Evolutionary conservation across 768 basidiomycete genomes (phyloP).

Genomic region (Boletus pseudo-olivaceus): DNA sequence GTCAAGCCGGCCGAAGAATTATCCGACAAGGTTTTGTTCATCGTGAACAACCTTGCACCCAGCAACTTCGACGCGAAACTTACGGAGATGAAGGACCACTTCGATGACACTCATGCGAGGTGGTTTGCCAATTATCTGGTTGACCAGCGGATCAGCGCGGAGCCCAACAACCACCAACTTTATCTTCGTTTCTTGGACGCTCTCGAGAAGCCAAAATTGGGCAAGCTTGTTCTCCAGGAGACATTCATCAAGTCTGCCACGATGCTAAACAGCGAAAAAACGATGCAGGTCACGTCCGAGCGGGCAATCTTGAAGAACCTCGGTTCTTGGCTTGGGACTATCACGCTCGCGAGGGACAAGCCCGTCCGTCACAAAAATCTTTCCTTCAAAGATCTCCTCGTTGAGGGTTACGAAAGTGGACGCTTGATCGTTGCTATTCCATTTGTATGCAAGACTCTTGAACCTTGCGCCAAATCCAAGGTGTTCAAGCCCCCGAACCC

Average conservation of each 20-base stretch:
- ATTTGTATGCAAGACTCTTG: conserved; percentile 96
- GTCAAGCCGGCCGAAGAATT: conserved; percentile 77
- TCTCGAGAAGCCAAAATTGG: conserved; percentile 62
- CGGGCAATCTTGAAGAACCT: conserved; percentile 89
- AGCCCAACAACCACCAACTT: conserved; percentile 94
- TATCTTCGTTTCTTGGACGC: conserved; percentile 93
- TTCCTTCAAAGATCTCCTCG: conserved; percentile 94
- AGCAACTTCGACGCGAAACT: conserved; percentile 90
- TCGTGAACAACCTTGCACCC: conserved; percentile 95
- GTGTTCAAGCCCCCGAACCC: conserved; percentile 97
- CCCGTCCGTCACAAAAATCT: conserved; percentile 93
- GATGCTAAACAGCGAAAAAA: conserved; percentile 89
- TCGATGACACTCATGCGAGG: conserved; percentile 77
- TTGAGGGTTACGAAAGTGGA: conserved; percentile 92
- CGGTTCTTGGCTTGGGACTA: conserved; percentile 89
- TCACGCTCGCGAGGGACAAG: conserved; percentile 88
- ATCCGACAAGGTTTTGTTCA: conserved; percentile 94
- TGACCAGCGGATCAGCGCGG: conserved; percentile 90
- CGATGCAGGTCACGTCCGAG: conserved; percentile 81
- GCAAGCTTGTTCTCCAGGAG: conserved; percentile 86
- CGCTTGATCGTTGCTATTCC: conserved; percentile 93
- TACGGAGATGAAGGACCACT: conserved; percentile 78
- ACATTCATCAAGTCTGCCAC: conserved; percentile 83
- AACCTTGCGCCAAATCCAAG: conserved; percentile 82
- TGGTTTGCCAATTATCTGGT: conserved; percentile 99